Evolutionary conservation across 2,329 filamentous ascomycete genomes (phyloP), one percentile per base, ranked within the genome.

Genomic region (Coccinonectria pachysandricola): DNA sequence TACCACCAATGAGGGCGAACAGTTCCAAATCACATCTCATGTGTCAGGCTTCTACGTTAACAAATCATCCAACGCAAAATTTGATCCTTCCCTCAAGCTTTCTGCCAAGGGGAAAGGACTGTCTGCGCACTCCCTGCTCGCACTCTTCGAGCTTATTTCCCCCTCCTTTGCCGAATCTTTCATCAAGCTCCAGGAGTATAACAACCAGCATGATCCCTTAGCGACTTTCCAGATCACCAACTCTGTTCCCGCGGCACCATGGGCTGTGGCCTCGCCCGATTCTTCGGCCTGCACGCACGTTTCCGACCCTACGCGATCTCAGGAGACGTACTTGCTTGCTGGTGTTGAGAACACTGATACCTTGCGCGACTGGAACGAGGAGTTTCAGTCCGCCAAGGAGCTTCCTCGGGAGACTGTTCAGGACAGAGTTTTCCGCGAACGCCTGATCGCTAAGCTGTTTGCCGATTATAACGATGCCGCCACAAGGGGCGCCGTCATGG

Each of bases 391-490:
- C 3, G 94, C 91, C 8, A 79, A 85, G 46, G 91, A 98, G 56
- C 70, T 98, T 37, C 87, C 88, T 17, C 88, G 86, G 50, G 88
- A 95, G 39, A 85, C 78, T 6, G 82, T 98, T 8, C 88, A 95
- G 55, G 91, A 98, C 50, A 77, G 88, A 28, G 87, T 98, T 11
- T 96, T 96, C 69, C 75, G 91, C 15, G 91, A 98, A 57, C 77
- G 91, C 16, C 67, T 98, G 29, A 81, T 91, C 6, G 91, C 86
- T 10, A 98, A 98, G 62, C 73, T 98, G 2, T 96, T 94, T 51
- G 91, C 91, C 8, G 91, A 98, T 56, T 98, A 95, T 59, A 93
- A 88, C 37, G 91, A 98, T 51, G 88, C 91, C 23, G 91, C 92
- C 30, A 82, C 86, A 20, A 77, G 85, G 35, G 91, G 91, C 36